A percentile compares a stretch with the other conserved stretches of the same genome.
phyloP scores from a whole-genome alignment of 176 grass and related monocot species.

The Zoysia pacifica region DNA sequence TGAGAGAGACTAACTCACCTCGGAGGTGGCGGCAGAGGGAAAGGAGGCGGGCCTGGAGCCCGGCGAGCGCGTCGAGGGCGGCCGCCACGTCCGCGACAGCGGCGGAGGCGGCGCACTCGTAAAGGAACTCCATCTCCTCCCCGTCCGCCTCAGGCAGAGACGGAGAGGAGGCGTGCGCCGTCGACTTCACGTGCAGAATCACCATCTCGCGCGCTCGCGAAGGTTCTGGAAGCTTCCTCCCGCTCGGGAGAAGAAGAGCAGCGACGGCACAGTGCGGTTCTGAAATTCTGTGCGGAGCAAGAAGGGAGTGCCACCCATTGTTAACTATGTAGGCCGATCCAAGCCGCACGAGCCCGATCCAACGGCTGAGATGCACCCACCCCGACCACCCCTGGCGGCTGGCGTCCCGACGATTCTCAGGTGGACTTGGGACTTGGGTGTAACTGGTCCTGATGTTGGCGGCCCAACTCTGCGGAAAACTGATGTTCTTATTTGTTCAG shows the following conservation, averaged over 20 bases:
- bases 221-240: slow-evolving; percentile 5
- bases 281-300: no score
- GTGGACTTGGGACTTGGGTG: no score
- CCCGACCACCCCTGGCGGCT: no score
- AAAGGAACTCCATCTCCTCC: slow-evolving; percentile 46
- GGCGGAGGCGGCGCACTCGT: slow-evolving; percentile 42
- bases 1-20: background rate
- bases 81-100: slow-evolving; percentile 45
- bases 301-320: no score
- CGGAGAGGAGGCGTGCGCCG: background rate
- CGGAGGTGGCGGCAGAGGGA: slow-evolving; percentile 39
- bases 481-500: no score
- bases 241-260: background rate
- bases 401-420: no score
- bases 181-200: slow-evolving; percentile 42
- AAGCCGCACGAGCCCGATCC: background rate
- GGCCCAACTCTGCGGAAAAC: no score
- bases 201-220: slow-evolving; percentile 34
- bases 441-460: no score
- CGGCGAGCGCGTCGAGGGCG: slow-evolving; percentile 36
- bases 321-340: background rate
- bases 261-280: background rate
- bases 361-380: background rate
- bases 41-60: slow-evolving; percentile 41
- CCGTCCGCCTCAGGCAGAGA: background rate